Conservation (phyloP, 768 basidiomycete genomes). For the Aureoboletus auriporus region DNA sequence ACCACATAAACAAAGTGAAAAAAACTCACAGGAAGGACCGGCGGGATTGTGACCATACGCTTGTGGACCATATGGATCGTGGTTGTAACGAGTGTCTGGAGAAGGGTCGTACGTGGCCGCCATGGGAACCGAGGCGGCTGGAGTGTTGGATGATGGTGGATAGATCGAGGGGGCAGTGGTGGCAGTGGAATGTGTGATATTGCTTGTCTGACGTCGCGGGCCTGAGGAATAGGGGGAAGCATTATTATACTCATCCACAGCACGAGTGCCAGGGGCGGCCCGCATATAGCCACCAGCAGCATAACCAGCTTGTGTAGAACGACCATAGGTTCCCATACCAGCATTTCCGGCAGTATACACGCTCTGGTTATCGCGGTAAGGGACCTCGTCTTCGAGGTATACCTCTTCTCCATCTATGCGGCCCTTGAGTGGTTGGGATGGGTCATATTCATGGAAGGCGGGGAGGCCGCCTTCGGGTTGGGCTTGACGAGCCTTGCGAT, state of each 20-base stretch:
- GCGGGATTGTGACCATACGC: slow-evolving; percentile 53
- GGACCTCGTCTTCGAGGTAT: slow-evolving; percentile 48
- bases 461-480: slow-evolving; percentile 66
- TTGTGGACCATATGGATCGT: slow-evolving; percentile 27
- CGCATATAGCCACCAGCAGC: slow-evolving; percentile 61
- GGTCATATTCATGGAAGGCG: slow-evolving; percentile 65
- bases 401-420: slow-evolving; percentile 54
- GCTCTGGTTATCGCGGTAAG: slow-evolving; percentile 30
- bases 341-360: slow-evolving; percentile 18
- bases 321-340: slow-evolving; percentile 28
- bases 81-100: slow-evolving; percentile 18
- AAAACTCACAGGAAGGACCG: slow-evolving; percentile 50
- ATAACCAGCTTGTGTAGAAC: slow-evolving; percentile 32
- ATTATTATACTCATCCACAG: slow-evolving; percentile 74
- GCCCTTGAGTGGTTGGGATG: slow-evolving; percentile 58
- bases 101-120: slow-evolving; percentile 19
- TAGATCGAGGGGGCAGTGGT: slow-evolving; percentile 37
- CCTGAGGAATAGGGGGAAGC: slow-evolving; percentile 42
- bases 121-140: slow-evolving; percentile 10
- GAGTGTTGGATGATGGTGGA: slow-evolving; percentile 28
- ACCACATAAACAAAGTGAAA: neutral
- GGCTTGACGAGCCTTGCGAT: slow-evolving; percentile 69
- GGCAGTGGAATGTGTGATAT: slow-evolving; percentile 37
- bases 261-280: slow-evolving; percentile 58
- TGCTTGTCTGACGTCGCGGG: slow-evolving; percentile 39